Evolutionary conservation across 108 stramenopile species (phyloP).

Genomic region (Skeletonema marinoi): DNA sequence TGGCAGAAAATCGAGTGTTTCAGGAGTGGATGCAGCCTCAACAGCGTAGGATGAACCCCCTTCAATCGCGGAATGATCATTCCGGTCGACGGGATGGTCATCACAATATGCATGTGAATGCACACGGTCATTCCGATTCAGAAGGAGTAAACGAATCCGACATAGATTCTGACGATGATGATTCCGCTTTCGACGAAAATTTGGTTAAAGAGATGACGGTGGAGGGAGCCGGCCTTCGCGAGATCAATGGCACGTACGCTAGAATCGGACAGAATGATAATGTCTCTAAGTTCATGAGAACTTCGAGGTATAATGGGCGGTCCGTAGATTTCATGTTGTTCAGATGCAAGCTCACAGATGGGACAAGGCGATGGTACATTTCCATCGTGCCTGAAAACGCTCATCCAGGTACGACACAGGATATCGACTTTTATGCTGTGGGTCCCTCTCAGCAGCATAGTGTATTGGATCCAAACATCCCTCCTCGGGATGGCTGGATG

Average conservation of each 20-base stretch:
- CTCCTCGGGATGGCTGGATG: slow-evolving; percentile 1
- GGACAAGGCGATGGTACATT: slow-evolving; percentile 90
- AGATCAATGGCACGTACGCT: slow-evolving; percentile 57
- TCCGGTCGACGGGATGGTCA: slow-evolving; percentile 49
- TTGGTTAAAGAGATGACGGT: slow-evolving; percentile 47
- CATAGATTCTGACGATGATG: slow-evolving; percentile 74
- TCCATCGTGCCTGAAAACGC: slow-evolving; percentile 75
- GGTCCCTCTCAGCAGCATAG: slow-evolving; percentile 1
- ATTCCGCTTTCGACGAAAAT: slow-evolving; percentile 36
- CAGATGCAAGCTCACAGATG: slow-evolving; percentile 85
- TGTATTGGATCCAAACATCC: neutral
- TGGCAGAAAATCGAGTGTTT: slow-evolving; percentile 56
- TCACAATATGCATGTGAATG: slow-evolving; percentile 21
- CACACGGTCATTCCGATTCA: slow-evolving; percentile 66
- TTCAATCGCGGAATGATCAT: slow-evolving; percentile 44
- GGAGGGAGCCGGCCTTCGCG: slow-evolving; percentile 68
- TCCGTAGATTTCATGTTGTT: slow-evolving; percentile 52
- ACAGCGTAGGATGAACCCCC: slow-evolving; percentile 18
- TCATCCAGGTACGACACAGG: slow-evolving; percentile 77
- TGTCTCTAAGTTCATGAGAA: slow-evolving; percentile 57
- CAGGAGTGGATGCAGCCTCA: slow-evolving; percentile 81
- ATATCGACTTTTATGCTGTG: slow-evolving; percentile 88
- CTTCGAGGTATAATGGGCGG: slow-evolving; percentile 48
- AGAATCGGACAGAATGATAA: slow-evolving; percentile 56
- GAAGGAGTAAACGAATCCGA: slow-evolving; percentile 69